Evolutionary conservation across 2,329 filamentous ascomycete species (phyloP).

Genomic region (Apiospora phragmitis): DNA sequence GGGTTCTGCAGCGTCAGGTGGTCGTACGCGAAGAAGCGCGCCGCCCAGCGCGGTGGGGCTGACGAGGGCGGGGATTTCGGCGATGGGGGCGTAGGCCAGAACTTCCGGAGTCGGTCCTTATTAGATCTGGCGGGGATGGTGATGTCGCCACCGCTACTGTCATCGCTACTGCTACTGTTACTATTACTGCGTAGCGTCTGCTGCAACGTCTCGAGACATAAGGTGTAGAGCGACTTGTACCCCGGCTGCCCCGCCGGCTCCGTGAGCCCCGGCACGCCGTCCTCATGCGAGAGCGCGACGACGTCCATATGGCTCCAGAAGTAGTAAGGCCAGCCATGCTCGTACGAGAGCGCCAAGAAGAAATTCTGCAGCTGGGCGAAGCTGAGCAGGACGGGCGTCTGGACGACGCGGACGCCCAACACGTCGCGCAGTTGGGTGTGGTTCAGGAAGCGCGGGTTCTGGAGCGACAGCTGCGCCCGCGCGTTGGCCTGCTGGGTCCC

Average conservation of each 20-base stretch:
- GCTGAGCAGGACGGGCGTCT: conserved; percentile 51
- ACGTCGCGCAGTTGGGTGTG: conserved; percentile 45
- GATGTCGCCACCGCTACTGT: conserved; percentile 23
- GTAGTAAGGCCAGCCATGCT: conserved; percentile 47
- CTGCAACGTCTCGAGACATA: conserved; percentile 38
- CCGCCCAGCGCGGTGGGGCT: conserved; percentile 44
- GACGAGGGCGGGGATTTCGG: conserved; percentile 31
- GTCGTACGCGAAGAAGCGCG: conserved; percentile 60
- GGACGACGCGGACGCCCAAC: conserved; percentile 53
- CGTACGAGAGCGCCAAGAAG: conserved; percentile 46
- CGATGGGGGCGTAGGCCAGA: conserved; percentile 31
- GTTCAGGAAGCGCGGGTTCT: conserved; percentile 59
- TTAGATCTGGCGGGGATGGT: conserved; percentile 15
- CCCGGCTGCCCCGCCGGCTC: conserved; percentile 32
- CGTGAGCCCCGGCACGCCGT: conserved; percentile 35
- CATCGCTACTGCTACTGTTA: neutral
- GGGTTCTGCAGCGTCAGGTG: conserved; percentile 58
- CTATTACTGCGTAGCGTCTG: conserved; percentile 22
- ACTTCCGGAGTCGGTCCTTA: conserved; percentile 33
- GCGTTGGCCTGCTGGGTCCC: conserved; percentile 55
- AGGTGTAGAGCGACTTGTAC: conserved; percentile 43
- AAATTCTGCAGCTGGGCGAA: conserved; percentile 60
- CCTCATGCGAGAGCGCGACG: conserved; percentile 44
- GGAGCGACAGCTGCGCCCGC: conserved; percentile 45
- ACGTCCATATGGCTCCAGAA: conserved; percentile 62